A percentile compares a stretch with the other conserved stretches of the same genome.
phyloP scores from a whole-genome alignment of 2,329 filamentous ascomycete species.

The Beauveria asiatica region DNA sequence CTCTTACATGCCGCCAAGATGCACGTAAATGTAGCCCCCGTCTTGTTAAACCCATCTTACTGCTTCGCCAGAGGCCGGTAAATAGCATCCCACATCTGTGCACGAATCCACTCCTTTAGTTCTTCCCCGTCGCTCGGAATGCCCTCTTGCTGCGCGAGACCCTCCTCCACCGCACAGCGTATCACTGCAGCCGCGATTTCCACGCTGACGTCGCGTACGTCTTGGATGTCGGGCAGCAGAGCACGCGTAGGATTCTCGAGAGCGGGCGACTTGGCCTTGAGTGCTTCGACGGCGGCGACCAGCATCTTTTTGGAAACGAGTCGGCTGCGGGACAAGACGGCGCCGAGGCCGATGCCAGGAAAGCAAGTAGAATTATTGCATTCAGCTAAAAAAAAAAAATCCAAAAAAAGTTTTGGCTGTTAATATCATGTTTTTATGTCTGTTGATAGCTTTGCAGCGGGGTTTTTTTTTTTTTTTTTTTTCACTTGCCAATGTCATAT shows the following conservation, averaged over 20 bases:
- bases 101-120: constrained; percentile 62
- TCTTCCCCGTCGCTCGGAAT: constrained; percentile 52
- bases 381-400: constrained; percentile 38
- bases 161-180: constrained; percentile 59
- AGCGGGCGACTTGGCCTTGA: constrained; percentile 64
- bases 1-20: too few relatives aligned
- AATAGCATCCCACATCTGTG: constrained; percentile 71
- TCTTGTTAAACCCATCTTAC: not conserved
- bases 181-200: constrained; percentile 71
- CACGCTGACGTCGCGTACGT: constrained; percentile 68
- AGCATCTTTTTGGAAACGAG: constrained; percentile 71
- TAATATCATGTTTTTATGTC: not conserved
- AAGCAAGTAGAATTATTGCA: constrained; percentile 87
- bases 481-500: constrained; percentile 34
- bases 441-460: too few relatives aligned
- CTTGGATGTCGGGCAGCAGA: constrained; percentile 66
- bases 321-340: constrained; percentile 59
- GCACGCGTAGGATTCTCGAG: constrained; percentile 53
- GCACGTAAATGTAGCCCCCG: too few relatives aligned
- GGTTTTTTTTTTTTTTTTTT: too few relatives aligned
- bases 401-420: not conserved
- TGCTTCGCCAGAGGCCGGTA: constrained; percentile 51
- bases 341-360: constrained; percentile 76
- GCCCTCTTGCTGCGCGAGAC: constrained; percentile 51
- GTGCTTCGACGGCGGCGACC: constrained; percentile 66